A percentile compares a stretch with the other conserved stretches of the same genome.
phyloP scores from a whole-genome alignment of 1,284 basidiomycete genomes.

The Caloboletus inedulis region DNA sequence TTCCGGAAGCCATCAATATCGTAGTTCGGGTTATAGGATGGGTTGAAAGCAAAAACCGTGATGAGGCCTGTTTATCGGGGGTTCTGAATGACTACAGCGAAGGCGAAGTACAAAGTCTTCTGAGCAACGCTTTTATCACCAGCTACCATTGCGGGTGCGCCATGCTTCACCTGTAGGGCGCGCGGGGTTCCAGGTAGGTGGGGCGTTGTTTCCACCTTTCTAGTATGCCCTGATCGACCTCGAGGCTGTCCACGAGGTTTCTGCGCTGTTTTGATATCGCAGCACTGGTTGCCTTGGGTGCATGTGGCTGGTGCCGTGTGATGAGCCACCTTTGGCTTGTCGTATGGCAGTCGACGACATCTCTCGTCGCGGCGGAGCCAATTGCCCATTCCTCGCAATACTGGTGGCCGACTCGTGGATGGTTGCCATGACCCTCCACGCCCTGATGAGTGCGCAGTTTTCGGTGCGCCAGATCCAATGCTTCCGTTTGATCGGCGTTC shows the following conservation, averaged over 20 bases:
- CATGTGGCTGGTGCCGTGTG: background rate
- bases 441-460: background rate
- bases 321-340: background rate
- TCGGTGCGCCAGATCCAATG: background rate
- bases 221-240: slow-evolving; percentile 8
- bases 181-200: background rate
- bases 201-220: slow-evolving; percentile 1
- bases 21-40: background rate
- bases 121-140: slow-evolving; percentile 14
- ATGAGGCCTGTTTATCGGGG: background rate
- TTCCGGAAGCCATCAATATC: slow-evolving; percentile 18
- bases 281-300: background rate
- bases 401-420: background rate
- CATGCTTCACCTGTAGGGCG: background rate
- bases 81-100: background rate
- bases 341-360: background rate
- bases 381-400: background rate
- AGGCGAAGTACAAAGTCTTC: background rate
- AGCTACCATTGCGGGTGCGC: background rate
- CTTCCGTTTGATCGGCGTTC: slow-evolving; percentile 13
- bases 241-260: slow-evolving; percentile 17
- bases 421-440: background rate
- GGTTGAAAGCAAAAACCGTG: background rate
- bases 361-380: background rate
- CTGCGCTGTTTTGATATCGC: background rate